phyloP scores from a whole-genome alignment of 2,329 filamentous ascomycete genomes.

The Orbilia oligospora region DNA sequence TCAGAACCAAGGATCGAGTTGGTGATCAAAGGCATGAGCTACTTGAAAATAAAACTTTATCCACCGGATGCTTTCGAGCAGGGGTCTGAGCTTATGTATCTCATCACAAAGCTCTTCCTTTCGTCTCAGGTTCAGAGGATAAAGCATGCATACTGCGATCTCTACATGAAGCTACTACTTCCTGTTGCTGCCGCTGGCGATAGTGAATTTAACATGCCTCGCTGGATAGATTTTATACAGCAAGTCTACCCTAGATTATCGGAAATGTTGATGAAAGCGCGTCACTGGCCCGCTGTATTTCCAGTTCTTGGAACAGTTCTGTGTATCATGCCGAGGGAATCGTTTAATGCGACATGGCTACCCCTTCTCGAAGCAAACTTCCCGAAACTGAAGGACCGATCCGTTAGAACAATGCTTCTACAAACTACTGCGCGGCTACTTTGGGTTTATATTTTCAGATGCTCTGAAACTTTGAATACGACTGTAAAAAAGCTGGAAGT shows the following conservation, averaged over 20 bases:
- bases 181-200: conserved; percentile 86
- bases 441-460: conserved; percentile 94
- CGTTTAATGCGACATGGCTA: conserved; percentile 88
- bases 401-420: conserved; percentile 82
- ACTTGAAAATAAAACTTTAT: conserved; percentile 80
- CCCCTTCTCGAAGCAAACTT: conserved; percentile 77
- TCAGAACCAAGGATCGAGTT: conserved; percentile 87
- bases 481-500: conserved; percentile 88
- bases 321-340: conserved; percentile 87
- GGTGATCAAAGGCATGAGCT: conserved; percentile 90
- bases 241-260: conserved; percentile 82
- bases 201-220: conserved; percentile 82
- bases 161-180: conserved; percentile 86
- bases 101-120: conserved; percentile 84
- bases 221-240: conserved; percentile 88
- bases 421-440: conserved; percentile 90
- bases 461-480: conserved; percentile 77
- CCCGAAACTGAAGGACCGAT: conserved; percentile 86
- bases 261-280: conserved; percentile 89
- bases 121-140: conserved; percentile 88
- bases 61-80: conserved; percentile 84
- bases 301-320: conserved; percentile 88
- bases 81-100: conserved; percentile 89
- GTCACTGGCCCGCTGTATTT: conserved; percentile 91
- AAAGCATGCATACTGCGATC: conserved; percentile 94